These are phyloP conservation scores for Avicennia marina DNA, from an alignment of 257 asterid species.

Conservation along the genomic window DNA sequence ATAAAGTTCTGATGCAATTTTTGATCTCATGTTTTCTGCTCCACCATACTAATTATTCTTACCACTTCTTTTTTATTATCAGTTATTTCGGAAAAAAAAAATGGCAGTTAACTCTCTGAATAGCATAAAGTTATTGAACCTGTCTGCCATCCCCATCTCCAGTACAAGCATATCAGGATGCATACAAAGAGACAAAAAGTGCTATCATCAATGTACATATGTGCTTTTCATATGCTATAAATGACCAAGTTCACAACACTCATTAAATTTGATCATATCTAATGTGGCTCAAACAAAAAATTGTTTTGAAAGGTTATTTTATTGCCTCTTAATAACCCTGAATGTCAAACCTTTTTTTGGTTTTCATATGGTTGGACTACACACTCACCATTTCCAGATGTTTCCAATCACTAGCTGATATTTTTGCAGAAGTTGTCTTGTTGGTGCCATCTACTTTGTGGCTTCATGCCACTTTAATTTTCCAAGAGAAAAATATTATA, in stretches of 20 bases:
- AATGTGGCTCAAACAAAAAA: too few species aligned
- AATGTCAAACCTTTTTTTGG: neutral
- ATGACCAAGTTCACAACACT: too few species aligned
- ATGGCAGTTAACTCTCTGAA: neutral
- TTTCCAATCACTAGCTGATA: neutral
- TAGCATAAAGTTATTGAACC: neutral
- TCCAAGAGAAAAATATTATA: too few species aligned
- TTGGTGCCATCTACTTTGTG: neutral
- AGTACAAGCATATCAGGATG: neutral
- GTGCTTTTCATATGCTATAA: too few species aligned
- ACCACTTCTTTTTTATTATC: too few species aligned
- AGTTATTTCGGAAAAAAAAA: too few species aligned
- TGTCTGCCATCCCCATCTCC: neutral
- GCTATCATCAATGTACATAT: too few species aligned
- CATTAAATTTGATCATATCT: too few species aligned
- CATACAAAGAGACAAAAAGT: neutral
- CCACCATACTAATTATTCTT: neutral
- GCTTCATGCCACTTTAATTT: neutral
- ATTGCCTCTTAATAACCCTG: neutral
- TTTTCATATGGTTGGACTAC: neutral
- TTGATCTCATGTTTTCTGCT: conserved; percentile 1
- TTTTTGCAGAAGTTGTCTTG: neutral
- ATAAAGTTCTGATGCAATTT: neutral
- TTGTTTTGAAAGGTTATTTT: neutral
- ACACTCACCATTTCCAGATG: neutral